A percentile compares a stretch with the other conserved stretches of the same genome.
Evolutionary conservation across 306 rosid species (phyloP).

Genomic region (Dicorynia guianensis): DNA sequence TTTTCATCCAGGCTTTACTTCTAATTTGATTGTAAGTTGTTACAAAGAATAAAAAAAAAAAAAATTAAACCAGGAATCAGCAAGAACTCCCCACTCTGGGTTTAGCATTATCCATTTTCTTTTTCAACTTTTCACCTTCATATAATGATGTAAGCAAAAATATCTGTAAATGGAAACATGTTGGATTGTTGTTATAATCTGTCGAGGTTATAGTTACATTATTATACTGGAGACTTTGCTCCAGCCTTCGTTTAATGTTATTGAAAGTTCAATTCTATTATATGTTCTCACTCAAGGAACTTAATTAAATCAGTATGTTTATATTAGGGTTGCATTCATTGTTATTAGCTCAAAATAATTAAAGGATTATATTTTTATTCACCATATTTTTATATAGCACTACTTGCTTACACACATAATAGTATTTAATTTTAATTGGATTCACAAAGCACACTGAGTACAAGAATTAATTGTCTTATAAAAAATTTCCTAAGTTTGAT

Average conservation of each 20-base stretch:
- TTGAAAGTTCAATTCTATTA: neutral
- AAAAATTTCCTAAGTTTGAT: no score
- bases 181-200: conserved; percentile 16
- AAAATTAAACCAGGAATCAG: conserved; percentile 30
- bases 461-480: no score
- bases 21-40: conserved; percentile 49
- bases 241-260: neutral
- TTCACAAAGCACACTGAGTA: no score
- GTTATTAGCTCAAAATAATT: no score
- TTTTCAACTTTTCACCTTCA: conserved; percentile 4
- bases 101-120: conserved; percentile 35
- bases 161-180: conserved; percentile 37
- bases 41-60: conserved; percentile 35
- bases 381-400: no score
- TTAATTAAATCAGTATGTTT: no score
- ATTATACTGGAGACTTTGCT: neutral
- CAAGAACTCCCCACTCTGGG: conserved; percentile 34
- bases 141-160: conserved; percentile 9
- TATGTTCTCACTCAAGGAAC: no score
- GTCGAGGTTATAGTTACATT: conserved; percentile 1
- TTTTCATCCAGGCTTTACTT: conserved; percentile 35
- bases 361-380: no score
- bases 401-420: no score
- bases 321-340: no score
- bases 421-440: no score